phyloP scores from a whole-genome alignment of 805 yeast species.

The Saccharomyces jurei region DNA sequence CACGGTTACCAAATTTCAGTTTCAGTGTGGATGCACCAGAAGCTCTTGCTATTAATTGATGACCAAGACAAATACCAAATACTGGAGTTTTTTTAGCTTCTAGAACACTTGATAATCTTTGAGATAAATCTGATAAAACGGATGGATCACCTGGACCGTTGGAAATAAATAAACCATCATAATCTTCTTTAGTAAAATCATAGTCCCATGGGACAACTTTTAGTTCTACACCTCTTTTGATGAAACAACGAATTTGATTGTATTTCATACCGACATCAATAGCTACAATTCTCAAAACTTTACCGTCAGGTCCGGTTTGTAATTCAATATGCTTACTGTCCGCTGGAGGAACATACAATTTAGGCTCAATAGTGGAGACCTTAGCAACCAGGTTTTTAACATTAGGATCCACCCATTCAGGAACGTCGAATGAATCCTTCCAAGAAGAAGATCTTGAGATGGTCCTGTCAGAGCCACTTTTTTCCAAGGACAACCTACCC shows the following conservation, averaged over 20 bases:
- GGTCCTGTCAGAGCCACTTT: slow-evolving; percentile 28
- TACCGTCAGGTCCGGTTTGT: slow-evolving; percentile 62
- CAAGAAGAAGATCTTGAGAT: slow-evolving; percentile 39
- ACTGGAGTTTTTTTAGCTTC: slow-evolving; percentile 71
- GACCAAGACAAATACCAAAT: slow-evolving; percentile 98
- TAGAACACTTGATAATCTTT: slow-evolving; percentile 49
- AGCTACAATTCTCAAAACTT: slow-evolving; percentile 73
- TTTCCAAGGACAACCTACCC: slow-evolving; percentile 74
- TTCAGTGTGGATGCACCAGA: slow-evolving; percentile 89
- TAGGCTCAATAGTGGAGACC: slow-evolving; percentile 75
- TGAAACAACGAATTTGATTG: slow-evolving; percentile 95
- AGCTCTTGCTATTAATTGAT: slow-evolving; percentile 91
- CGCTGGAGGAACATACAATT: slow-evolving; percentile 62
- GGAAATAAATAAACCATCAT: slow-evolving; percentile 91
- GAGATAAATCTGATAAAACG: slow-evolving; percentile 62
- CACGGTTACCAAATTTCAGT: slow-evolving; percentile 97
- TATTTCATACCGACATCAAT: slow-evolving; percentile 97
- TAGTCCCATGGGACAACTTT: slow-evolving; percentile 94
- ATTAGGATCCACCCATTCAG: slow-evolving; percentile 93
- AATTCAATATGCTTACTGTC: slow-evolving; percentile 32
- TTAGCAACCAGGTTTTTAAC: slow-evolving; percentile 82
- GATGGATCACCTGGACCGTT: slow-evolving; percentile 99
- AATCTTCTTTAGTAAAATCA: slow-evolving; percentile 70
- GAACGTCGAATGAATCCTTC: slow-evolving; percentile 56
- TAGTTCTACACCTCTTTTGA: slow-evolving; percentile 91